These are phyloP conservation scores for Onygena corvina DNA, from an alignment of 2,329 filamentous ascomycete species.

Conservation along the genomic window DNA sequence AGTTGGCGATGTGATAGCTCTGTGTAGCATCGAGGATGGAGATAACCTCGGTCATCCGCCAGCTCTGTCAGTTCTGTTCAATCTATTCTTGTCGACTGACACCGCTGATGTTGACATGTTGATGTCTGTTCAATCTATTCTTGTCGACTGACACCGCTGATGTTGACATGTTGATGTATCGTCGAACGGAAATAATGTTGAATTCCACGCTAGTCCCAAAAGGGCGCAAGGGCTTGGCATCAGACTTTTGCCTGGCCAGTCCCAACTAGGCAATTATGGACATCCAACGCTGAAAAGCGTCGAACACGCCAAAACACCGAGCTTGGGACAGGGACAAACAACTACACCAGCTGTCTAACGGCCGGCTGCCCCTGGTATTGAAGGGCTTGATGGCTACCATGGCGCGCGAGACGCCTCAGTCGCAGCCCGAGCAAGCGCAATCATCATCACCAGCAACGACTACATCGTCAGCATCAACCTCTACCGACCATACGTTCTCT, in stretches of 20 bases:
- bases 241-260: background rate
- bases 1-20: background rate
- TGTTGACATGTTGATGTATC: background rate
- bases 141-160: background rate
- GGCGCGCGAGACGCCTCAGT: background rate
- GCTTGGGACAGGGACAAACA: too few species aligned
- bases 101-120: background rate
- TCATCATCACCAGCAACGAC: background rate
- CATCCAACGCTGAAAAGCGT: too few species aligned
- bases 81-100: background rate
- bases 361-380: too few species aligned
- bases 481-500: constrained; percentile 5
- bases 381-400: constrained; percentile 1
- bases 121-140: too few species aligned
- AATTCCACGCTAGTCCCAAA: too few species aligned
- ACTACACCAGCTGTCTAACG: too few species aligned
- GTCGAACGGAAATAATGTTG: constrained; percentile 2
- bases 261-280: background rate
- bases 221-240: background rate
- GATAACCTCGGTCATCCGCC: too few species aligned
- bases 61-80: too few species aligned
- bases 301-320: too few species aligned
- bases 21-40: background rate
- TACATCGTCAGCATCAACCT: constrained; percentile 5
- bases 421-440: constrained; percentile 2